These are phyloP conservation scores for Collybia mongolica DNA, from an alignment of 768 basidiomycete species.

Conservation along the genomic window DNA sequence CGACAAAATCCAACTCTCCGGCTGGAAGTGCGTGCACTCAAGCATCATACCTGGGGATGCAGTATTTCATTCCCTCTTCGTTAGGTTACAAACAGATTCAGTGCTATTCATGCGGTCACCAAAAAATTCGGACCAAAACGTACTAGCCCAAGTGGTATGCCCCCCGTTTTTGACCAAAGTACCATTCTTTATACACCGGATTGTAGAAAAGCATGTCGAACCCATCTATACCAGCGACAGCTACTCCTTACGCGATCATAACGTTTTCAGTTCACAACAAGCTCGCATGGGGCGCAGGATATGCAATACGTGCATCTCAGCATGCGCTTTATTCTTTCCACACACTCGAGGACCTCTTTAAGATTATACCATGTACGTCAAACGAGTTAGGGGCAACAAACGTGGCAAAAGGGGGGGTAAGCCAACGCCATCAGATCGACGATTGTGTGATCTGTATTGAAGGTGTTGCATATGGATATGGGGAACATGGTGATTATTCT, in stretches of 20 bases:
- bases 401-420: slow-evolving; percentile 24
- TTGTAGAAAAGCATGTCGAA: slow-evolving; percentile 25
- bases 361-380: slow-evolving; percentile 60
- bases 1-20: slow-evolving; percentile 49
- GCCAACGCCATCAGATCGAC: slow-evolving; percentile 7
- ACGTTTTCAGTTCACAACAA: slow-evolving; percentile 61
- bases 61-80: neutral
- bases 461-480: slow-evolving; percentile 57
- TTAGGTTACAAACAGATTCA: slow-evolving; percentile 41
- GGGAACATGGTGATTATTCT: slow-evolving; percentile 52
- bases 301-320: slow-evolving; percentile 61
- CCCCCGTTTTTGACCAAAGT: neutral
- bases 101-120: slow-evolving; percentile 62
- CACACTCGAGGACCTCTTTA: slow-evolving; percentile 62
- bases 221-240: slow-evolving; percentile 15
- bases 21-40: slow-evolving; percentile 54
- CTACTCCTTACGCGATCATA: slow-evolving; percentile 44
- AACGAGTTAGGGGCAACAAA: slow-evolving; percentile 29
- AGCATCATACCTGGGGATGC: neutral
- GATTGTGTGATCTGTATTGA: slow-evolving; percentile 65
- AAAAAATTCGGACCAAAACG: slow-evolving; percentile 67
- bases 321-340: slow-evolving; percentile 72
- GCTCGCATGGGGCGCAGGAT: slow-evolving; percentile 59
- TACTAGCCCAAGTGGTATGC: slow-evolving; percentile 41
- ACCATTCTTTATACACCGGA: no score